Evolutionary conservation across 164 flowering plant species (phyloP).

Genomic region (Tetrastigma voinierianum): DNA sequence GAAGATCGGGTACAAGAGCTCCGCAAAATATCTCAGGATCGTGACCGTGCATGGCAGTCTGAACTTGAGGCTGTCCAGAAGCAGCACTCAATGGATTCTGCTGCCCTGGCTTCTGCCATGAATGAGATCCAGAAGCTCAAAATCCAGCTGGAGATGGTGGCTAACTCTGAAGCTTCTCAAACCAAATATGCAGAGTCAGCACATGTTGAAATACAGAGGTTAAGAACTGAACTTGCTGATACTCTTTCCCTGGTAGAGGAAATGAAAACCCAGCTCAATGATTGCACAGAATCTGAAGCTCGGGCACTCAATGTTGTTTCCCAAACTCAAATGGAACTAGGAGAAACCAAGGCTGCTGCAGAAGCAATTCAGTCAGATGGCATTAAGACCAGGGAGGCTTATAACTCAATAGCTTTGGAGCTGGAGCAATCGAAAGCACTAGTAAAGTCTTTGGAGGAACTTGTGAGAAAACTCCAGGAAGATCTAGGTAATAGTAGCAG

Average conservation of each 20-base stretch:
- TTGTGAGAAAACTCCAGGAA: constrained; percentile 29
- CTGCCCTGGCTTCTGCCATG: constrained; percentile 39
- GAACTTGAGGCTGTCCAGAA: constrained; percentile 60
- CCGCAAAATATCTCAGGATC: constrained; percentile 56
- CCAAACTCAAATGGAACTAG: constrained; percentile 26
- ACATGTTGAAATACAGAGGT: constrained; percentile 22
- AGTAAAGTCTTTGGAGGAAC: constrained; percentile 32
- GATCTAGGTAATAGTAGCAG: constrained; percentile 10
- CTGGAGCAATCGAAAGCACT: constrained; percentile 33
- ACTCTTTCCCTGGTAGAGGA: constrained; percentile 31
- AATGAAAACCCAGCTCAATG: constrained; percentile 24
- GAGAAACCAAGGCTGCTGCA: constrained; percentile 21
- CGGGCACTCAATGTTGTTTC: constrained; percentile 23
- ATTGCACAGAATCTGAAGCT: constrained; percentile 38
- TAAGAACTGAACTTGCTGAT: constrained; percentile 30
- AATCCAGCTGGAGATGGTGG: constrained; percentile 27
- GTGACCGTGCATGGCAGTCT: constrained; percentile 57
- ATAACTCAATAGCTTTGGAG: constrained; percentile 20
- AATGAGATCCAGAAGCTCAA: constrained; percentile 42
- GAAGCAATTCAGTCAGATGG: constrained; percentile 26
- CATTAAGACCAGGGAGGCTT: constrained; percentile 21
- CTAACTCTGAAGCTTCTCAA: constrained; percentile 26
- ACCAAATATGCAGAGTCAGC: constrained; percentile 32
- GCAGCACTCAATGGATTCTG: constrained; percentile 50
- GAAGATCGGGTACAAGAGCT: constrained; percentile 55